Percentiles rank a stretch among this genome's conserved stretches.
Conservation (phyloP, 1,284 basidiomycete species). For the Tylopilus sp. region DNA sequence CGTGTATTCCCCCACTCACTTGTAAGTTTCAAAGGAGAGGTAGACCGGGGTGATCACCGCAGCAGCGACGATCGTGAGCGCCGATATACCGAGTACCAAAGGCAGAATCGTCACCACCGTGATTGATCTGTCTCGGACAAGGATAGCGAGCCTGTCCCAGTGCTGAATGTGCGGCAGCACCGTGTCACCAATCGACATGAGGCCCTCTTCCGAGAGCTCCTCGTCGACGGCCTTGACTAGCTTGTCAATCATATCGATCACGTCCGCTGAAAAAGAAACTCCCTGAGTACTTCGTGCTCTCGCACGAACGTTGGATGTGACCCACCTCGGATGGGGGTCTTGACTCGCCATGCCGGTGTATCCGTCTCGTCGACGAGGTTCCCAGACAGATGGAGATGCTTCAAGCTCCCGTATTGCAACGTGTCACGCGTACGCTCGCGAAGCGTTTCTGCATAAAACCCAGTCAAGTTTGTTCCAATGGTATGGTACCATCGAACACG, state of each 20-base stretch:
- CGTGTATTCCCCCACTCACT: too few species aligned
- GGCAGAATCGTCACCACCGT: neutral
- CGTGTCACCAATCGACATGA: conserved; percentile 14
- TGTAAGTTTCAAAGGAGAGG: neutral
- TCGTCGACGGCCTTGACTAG: conserved; percentile 22
- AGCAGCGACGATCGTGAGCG: neutral
- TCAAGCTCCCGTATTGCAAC: conserved; percentile 9
- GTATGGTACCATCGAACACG: neutral
- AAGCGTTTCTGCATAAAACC: conserved; percentile 1
- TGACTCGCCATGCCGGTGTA: conserved; percentile 8
- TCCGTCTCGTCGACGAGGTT: conserved; percentile 3
- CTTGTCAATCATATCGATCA: conserved; percentile 18
- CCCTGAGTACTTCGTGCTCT: neutral
- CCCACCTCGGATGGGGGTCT: conserved; percentile 15
- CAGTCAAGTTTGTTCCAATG: too few species aligned
- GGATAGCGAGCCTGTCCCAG: conserved; percentile 4
- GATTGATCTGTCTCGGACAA: conserved; percentile 1
- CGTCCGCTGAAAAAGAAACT: conserved; percentile 12
- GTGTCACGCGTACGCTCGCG: neutral
- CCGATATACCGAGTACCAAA: neutral
- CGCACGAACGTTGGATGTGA: neutral
- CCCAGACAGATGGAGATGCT: conserved; percentile 9
- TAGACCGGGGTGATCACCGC: neutral
- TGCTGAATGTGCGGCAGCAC: conserved; percentile 14
- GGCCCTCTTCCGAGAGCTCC: conserved; percentile 11